Base-by-base conservation (phyloP, 2,329 filamentous ascomycete genomes). In the Stylonectria norvegica region DNA sequence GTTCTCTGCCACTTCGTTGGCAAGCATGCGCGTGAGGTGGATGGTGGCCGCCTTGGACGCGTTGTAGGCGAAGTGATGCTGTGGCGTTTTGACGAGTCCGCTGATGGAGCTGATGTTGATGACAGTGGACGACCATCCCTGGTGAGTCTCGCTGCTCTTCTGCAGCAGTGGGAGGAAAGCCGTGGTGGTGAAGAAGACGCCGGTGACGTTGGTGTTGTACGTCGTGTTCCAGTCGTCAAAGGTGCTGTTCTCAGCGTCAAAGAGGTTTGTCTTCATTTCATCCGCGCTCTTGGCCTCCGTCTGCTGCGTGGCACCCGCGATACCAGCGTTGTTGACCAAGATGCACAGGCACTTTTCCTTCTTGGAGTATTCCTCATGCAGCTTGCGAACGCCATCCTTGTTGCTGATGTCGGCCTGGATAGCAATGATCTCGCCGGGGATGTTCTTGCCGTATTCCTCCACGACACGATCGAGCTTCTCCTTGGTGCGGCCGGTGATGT, bases 201-300 rank as follows among this genome's bases (percentile, higher is more conserved):
- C 78, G 20, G 86, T 78, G 9, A 90, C 86, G 49, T 94, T 89
- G 15, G 85, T 87, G 43, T 79, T 77, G 69, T 85, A 90, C 0
- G 79, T 78, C 28, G 75, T 65, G n/a, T 73, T 74, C 88, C 86
- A 93, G 53, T 84, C 78, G 22, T 86, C 78, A 41, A 86, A 72
- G 0, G 68, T 78, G 3, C 65, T 59, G 1, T 62, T 55, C 40
- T 83, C 72, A 29, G 76, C 71, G 36, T 89, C 78, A 67, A 89
- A 93, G 19, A 86, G 69, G 60, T 81, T 79, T 40, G 76, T 57
- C 46, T 73, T 76, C 43, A 83, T 68, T 34, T 77, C 73, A 38
- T 73, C 70, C 1, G 59, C 54, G 0, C 72, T 70, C 29, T 72
- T 70, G 19, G 69, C 68, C 48, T 79, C 74, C 39, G 76, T 79